A percentile compares a stretch with the other conserved stretches of the same genome.
Conservation (phyloP, 176 grass and related monocot species). For the Stipa capillata region DNA sequence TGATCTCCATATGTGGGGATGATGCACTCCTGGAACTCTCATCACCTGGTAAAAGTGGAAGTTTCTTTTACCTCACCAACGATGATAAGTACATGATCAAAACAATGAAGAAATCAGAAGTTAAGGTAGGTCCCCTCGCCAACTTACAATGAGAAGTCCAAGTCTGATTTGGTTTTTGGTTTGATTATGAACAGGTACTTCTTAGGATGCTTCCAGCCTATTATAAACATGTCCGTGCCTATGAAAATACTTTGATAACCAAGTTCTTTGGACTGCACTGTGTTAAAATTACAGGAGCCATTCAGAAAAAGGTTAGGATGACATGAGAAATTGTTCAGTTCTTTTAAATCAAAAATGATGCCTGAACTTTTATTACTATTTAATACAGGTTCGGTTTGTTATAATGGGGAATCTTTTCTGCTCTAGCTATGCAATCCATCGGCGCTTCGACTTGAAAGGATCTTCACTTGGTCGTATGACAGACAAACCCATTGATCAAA, state of each 20-base stretch:
- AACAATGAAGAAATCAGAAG: constrained; percentile 37
- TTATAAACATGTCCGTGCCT: constrained; percentile 64
- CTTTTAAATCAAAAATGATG: not conserved
- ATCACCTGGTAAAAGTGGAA: constrained; percentile 27
- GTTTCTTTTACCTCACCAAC: constrained; percentile 37
- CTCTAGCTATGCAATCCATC: constrained; percentile 46
- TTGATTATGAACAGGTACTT: constrained; percentile 49
- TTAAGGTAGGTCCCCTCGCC: not conserved
- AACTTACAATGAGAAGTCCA: not conserved
- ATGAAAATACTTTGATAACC: constrained; percentile 65
- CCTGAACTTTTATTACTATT: not conserved
- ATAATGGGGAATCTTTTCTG: constrained; percentile 91
- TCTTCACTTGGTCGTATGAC: constrained; percentile 81
- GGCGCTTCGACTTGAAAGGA: constrained; percentile 76
- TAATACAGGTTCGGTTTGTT: constrained; percentile 63
- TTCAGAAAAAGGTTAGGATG: constrained; percentile 65
- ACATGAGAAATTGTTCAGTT: not conserved
- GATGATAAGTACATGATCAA: constrained; percentile 38
- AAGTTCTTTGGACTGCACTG: constrained; percentile 79
- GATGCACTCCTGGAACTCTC: constrained; percentile 23
- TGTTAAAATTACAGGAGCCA: constrained; percentile 68
- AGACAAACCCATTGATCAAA: constrained; percentile 70
- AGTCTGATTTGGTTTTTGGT: not conserved
- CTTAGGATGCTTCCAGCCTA: constrained; percentile 85
- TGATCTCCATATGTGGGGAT: constrained; percentile 26